These are phyloP conservation scores for Brassica balearica DNA, from an alignment of 441 rosid genomes.

Conservation along the genomic window DNA sequence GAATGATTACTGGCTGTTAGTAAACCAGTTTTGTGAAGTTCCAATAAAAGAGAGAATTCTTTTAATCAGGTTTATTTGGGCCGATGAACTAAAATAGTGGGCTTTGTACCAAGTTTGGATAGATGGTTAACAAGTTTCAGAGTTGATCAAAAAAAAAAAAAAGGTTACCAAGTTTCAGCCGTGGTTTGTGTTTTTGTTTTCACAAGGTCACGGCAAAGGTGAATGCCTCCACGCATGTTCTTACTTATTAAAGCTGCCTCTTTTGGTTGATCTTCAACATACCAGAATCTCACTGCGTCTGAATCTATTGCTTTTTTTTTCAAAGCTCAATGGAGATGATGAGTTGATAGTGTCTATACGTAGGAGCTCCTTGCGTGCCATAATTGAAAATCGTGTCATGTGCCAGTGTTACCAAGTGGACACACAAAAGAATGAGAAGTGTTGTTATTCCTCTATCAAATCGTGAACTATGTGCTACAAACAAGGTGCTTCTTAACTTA, in stretches of 20 bases:
- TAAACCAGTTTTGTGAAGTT: too few relatives aligned
- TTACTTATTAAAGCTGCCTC: neutral
- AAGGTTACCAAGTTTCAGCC: neutral
- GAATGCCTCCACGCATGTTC: too few relatives aligned
- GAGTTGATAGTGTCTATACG: slow-evolving; percentile 76
- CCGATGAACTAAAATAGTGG: too few relatives aligned
- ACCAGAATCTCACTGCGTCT: slow-evolving; percentile 21
- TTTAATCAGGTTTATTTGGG: too few relatives aligned
- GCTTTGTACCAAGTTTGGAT: too few relatives aligned
- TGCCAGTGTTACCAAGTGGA: slow-evolving; percentile 61
- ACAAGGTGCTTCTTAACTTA: neutral
- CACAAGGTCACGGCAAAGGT: neutral
- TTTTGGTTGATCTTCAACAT: slow-evolving; percentile 6
- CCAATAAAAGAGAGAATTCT: too few relatives aligned
- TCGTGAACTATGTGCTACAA: slow-evolving; percentile 43
- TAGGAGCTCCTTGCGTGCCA: slow-evolving; percentile 58
- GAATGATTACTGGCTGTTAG: neutral
- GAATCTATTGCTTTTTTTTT: neutral
- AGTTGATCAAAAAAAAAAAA: too few relatives aligned
- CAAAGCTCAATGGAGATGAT: slow-evolving; percentile 75
- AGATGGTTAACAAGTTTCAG: too few relatives aligned
- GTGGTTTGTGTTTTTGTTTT: neutral
- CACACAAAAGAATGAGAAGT: slow-evolving; percentile 91
- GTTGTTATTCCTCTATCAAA: slow-evolving; percentile 71
- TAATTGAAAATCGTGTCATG: slow-evolving; percentile 58